Evolutionary conservation across 2,329 filamentous ascomycete species (phyloP).

Genomic region (Aspergillus udagawae): DNA sequence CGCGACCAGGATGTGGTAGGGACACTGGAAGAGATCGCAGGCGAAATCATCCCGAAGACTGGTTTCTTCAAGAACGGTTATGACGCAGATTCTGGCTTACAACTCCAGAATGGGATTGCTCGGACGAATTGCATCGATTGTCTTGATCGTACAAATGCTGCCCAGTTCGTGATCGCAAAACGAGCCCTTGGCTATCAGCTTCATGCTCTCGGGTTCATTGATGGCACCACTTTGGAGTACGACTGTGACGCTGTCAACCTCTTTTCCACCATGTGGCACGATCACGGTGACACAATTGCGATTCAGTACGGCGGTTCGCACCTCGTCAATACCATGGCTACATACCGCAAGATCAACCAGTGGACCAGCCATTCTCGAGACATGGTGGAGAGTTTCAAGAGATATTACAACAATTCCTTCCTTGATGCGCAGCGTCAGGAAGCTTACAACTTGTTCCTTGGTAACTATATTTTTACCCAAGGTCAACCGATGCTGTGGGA

Average conservation of each 20-base stretch:
- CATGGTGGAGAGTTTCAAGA: conserved; percentile 98
- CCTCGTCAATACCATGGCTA: conserved; percentile 98
- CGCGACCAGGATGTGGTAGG: conserved; percentile 92
- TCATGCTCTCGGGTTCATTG: conserved; percentile 83
- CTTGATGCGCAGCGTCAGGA: conserved; percentile 96
- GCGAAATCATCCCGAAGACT: conserved; percentile 77
- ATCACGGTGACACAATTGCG: conserved; percentile 95
- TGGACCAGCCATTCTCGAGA: conserved; percentile 97
- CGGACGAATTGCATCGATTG: conserved; percentile 98
- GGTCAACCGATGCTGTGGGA: conserved; percentile 97
- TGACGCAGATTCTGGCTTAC: conserved; percentile 58
- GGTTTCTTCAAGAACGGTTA: conserved; percentile 95
- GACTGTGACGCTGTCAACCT: conserved; percentile 94
- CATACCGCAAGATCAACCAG: conserved; percentile 97
- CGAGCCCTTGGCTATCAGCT: conserved; percentile 87
- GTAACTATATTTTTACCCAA: conserved; percentile 85
- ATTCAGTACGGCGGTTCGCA: conserved; percentile 97
- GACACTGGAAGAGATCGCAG: conserved; percentile 82
- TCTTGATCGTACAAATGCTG: conserved; percentile 92
- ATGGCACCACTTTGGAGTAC: conserved; percentile 75
- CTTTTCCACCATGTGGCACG: conserved; percentile 97
- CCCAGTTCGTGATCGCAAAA: conserved; percentile 97
- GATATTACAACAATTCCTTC: conserved; percentile 98
- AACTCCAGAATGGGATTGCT: conserved; percentile 85
- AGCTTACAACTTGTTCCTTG: conserved; percentile 94